Base-by-base conservation (phyloP, 257 asterid species). In the Linderniella brevidens region DNA sequence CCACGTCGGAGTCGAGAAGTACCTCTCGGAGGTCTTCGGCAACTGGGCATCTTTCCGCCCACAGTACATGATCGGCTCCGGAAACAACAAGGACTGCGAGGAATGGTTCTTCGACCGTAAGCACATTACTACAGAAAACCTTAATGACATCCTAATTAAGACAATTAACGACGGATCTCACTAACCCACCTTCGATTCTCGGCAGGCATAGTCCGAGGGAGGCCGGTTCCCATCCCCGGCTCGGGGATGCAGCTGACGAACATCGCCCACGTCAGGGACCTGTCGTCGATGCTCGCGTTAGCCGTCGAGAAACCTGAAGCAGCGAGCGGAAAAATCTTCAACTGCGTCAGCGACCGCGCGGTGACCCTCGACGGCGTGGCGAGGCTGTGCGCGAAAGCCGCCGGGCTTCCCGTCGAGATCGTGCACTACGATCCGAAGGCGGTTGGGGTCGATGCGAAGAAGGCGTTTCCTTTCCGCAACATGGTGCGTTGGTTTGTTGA, bases 81-180 rank as follows among this genome's bases (percentile, higher is more conserved):
- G 98, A 41, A 88, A 88, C 66, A 87, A 87, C 77, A 88, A 88
- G 65, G 97, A 88, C 50, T 84, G 95, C 40, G 97, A 84, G 67
- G 95, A 88, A 63, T 88, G 97, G 97, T 88, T 88, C 72, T 88
- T 88, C 46, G 97, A 82, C 58, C 86, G 96, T 86, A 78, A 67
- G 94, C 9, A 10, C 13, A 39, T 39, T 39, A 39, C 9, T 13
- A 39, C 43, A 39, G n/a, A 25, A 6, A 25, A 25, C 32, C 6
- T 6, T 2, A 25, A 25, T 25, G 4, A 25, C 32, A 25, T 25
- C 32, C 32, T 25, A 25, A 25, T 25, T n/a, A n/a, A 25, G 4
- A 25, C 6, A 3, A 25, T 25, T 3, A 6, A 6, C 32, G 32
- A 6, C 32, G 6, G 6, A 25, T 25, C 6, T 25, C 32, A 25